These are phyloP conservation scores for Candida cerambycidarum DNA, from an alignment of 805 yeast species.

Conservation along the genomic window DNA sequence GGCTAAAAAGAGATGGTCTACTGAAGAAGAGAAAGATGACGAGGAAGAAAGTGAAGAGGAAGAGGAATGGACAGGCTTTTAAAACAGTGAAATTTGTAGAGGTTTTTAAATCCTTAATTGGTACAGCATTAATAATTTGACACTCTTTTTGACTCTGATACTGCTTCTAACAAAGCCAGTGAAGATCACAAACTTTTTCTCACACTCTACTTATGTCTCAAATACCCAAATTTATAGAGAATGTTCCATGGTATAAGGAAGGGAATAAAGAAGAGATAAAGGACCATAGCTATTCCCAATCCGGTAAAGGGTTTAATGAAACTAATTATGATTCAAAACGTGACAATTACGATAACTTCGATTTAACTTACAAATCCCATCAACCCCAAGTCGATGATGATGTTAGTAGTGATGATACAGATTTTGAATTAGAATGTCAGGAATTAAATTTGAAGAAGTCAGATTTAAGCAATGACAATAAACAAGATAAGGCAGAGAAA, in stretches of 20 bases:
- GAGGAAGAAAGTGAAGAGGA: slow-evolving; percentile 24
- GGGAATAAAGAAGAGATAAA: slow-evolving; percentile 14
- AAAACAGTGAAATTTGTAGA: neutral
- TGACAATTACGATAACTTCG: slow-evolving; percentile 83
- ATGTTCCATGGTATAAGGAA: slow-evolving; percentile 40
- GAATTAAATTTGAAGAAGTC: slow-evolving; percentile 32
- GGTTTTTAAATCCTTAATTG: too few species aligned
- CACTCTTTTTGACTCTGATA: too few species aligned
- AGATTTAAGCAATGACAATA: slow-evolving; percentile 23
- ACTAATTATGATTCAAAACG: slow-evolving; percentile 64
- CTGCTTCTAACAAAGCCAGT: too few species aligned
- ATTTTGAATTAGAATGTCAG: slow-evolving; percentile 32
- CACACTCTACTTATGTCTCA: slow-evolving; percentile 14
- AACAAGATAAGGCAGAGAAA: slow-evolving; percentile 40
- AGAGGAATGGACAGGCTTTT: slow-evolving; percentile 37
- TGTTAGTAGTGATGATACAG: slow-evolving; percentile 25
- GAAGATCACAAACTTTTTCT: too few species aligned
- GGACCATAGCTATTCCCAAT: slow-evolving; percentile 51
- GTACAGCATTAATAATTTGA: neutral
- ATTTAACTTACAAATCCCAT: slow-evolving; percentile 53
- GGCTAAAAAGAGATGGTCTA: slow-evolving; percentile 62
- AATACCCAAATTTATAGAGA: slow-evolving; percentile 40
- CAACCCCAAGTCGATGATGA: slow-evolving; percentile 37
- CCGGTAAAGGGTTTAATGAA: slow-evolving; percentile 60
- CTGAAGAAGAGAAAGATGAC: slow-evolving; percentile 22